phyloP scores from a whole-genome alignment of 2,329 filamentous ascomycete species.

The Fusarium neocosmosporiellum region DNA sequence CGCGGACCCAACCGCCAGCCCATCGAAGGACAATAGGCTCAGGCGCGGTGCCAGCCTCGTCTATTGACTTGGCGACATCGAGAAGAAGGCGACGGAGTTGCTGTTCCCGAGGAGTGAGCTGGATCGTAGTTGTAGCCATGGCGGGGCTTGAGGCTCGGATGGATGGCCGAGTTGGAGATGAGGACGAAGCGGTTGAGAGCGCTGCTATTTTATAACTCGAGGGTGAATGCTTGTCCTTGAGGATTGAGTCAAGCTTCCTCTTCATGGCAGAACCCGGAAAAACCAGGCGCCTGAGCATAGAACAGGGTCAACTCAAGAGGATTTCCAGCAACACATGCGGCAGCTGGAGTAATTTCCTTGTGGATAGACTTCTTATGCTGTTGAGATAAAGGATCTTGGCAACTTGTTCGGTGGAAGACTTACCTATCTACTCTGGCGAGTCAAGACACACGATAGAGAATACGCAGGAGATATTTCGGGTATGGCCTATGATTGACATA shows the following conservation, averaged over 20 bases:
- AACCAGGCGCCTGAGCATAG: conserved; percentile 40
- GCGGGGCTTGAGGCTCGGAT: conserved; percentile 1
- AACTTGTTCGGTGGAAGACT: background rate
- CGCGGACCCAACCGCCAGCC: conserved; percentile 89
- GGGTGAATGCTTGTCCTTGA: conserved; percentile 33
- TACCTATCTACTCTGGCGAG: background rate
- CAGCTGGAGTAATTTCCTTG: background rate
- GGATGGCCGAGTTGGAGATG: background rate
- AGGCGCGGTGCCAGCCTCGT: conserved; percentile 58
- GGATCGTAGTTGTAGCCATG: conserved; percentile 48
- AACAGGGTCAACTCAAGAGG: background rate
- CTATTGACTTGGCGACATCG: conserved; percentile 77
- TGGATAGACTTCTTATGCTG: background rate
- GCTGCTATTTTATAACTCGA: background rate
- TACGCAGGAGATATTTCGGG: background rate
- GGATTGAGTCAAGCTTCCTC: conserved; percentile 47
- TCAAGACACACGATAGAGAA: background rate
- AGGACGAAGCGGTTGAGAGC: background rate
- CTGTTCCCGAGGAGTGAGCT: conserved; percentile 76
- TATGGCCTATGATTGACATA: background rate
- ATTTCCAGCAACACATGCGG: background rate
- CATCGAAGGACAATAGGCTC: conserved; percentile 76
- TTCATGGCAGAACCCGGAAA: conserved; percentile 47
- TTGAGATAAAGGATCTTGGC: background rate
- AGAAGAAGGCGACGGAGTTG: conserved; percentile 81